Percentiles rank a stretch among this genome's conserved stretches.
phyloP scores from a whole-genome alignment of 352 stramenopile genomes.

The Elongisporangium prolatum region DNA sequence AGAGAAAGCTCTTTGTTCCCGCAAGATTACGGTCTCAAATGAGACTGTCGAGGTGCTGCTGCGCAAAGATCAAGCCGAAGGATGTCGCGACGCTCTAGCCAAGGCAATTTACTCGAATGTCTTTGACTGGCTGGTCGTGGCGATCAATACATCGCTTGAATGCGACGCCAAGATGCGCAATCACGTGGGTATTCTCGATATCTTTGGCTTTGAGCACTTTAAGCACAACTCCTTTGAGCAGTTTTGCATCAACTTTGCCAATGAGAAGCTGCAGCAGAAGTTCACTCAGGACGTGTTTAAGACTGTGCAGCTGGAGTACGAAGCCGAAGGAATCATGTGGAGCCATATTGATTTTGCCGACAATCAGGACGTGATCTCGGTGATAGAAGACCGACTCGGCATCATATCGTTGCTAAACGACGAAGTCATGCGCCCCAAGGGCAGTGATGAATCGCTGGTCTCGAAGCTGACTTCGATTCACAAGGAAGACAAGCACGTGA shows the following conservation, averaged over 20 bases:
- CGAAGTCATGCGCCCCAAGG: conserved; percentile 83
- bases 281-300: conserved; percentile 91
- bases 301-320: conserved; percentile 87
- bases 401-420: conserved; percentile 90
- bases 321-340: conserved; percentile 90
- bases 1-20: conserved; percentile 66
- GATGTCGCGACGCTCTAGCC: conserved; percentile 87
- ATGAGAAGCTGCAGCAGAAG: conserved; percentile 92
- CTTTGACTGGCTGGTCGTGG: conserved; percentile 72
- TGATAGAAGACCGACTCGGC: conserved; percentile 86
- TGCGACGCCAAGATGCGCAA: conserved; percentile 50
- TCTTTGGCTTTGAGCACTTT: conserved; percentile 95
- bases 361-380: conserved; percentile 84
- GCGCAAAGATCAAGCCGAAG: conserved; percentile 65
- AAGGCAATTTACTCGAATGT: conserved; percentile 92
- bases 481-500: conserved; percentile 72
- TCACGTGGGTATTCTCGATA: conserved; percentile 90
- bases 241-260: conserved; percentile 92
- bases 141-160: conserved; percentile 73
- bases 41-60: conserved; percentile 44
- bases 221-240: conserved; percentile 94
- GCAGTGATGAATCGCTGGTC: conserved; percentile 79
- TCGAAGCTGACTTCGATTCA: conserved; percentile 73
- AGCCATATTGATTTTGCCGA: conserved; percentile 91
- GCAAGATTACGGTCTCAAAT: conserved; percentile 41